These are phyloP conservation scores for Hanseniaspora meyeri DNA, from an alignment of 805 yeast genomes.

Conservation along the genomic window DNA sequence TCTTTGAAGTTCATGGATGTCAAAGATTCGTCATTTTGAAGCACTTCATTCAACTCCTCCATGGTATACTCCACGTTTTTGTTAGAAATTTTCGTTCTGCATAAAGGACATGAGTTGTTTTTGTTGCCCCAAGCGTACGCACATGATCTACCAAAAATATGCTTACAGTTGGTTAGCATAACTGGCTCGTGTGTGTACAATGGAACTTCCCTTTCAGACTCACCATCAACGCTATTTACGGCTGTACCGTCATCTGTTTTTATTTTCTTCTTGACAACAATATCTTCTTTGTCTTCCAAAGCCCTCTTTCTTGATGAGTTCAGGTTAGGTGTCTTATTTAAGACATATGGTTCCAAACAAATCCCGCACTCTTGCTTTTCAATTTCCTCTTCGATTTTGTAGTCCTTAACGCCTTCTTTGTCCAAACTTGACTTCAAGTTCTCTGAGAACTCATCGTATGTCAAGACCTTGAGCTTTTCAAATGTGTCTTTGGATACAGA, in stretches of 20 bases:
- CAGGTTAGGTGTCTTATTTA: not conserved
- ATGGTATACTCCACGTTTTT: conserved; percentile 19
- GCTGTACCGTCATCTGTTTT: not conserved
- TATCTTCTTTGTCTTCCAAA: not conserved
- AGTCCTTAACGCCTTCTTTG: not conserved
- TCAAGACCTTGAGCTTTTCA: not conserved
- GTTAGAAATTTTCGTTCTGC: conserved; percentile 46
- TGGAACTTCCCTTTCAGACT: conserved; percentile 13
- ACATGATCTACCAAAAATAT: conserved; percentile 78
- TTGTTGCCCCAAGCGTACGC: conserved; percentile 68
- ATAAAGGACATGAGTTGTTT: conserved; percentile 73
- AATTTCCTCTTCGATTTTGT: not conserved
- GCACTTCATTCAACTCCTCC: conserved; percentile 16
- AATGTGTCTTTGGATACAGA: conserved; percentile 10
- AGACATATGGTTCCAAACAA: conserved; percentile 1
- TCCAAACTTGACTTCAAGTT: not conserved
- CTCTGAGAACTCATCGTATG: not conserved
- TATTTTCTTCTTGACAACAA: not conserved
- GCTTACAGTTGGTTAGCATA: conserved; percentile 64
- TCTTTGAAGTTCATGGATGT: conserved; percentile 19
- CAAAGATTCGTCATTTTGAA: conserved; percentile 14
- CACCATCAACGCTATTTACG: not conserved
- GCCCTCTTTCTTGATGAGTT: not conserved
- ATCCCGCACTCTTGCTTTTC: conserved; percentile 10
- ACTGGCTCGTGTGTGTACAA: conserved; percentile 50